These are phyloP conservation scores for Kazachstania sp. DNA, from an alignment of 1,139 yeast genomes.

Conservation along the genomic window DNA sequence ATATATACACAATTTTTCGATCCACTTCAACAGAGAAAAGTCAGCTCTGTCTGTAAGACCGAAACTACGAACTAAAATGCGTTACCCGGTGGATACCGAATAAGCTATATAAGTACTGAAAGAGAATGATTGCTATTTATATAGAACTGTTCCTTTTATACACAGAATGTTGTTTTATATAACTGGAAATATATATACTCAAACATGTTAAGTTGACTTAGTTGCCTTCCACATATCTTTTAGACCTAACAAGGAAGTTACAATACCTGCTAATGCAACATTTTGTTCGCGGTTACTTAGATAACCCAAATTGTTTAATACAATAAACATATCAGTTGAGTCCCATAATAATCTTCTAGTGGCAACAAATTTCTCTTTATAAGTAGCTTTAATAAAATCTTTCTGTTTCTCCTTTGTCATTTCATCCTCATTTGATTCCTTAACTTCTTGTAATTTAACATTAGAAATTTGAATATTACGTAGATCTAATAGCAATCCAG, in stretches of 20 bases:
- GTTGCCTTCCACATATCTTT: constrained; percentile 47
- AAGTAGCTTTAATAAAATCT: constrained; percentile 13
- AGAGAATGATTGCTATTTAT: too few relatives aligned
- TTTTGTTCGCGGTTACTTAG: constrained; percentile 68
- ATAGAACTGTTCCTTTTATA: too few relatives aligned
- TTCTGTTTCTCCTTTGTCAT: constrained; percentile 11
- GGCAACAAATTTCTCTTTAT: constrained; percentile 38
- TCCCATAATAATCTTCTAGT: constrained; percentile 72
- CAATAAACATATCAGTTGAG: constrained; percentile 65
- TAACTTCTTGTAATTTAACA: constrained; percentile 18
- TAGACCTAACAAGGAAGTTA: constrained; percentile 73
- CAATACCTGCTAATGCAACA: constrained; percentile 76
- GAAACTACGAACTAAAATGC: too few relatives aligned
- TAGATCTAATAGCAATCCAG: constrained; percentile 49
- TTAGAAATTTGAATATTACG: constrained; percentile 35
- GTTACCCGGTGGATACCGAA: too few relatives aligned
- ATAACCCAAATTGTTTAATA: constrained; percentile 57
- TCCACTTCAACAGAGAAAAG: too few relatives aligned
- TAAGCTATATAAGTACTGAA: too few relatives aligned
- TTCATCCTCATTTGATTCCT: constrained; percentile 25
- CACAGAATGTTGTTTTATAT: too few relatives aligned
- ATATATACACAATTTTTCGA: too few relatives aligned
- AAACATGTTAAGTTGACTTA: neutral
- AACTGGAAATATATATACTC: too few relatives aligned
- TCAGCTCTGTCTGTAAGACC: too few relatives aligned